These are phyloP conservation scores for Lactarius sanguifluus DNA, from an alignment of 768 basidiomycete genomes.

Conservation along the genomic window DNA sequence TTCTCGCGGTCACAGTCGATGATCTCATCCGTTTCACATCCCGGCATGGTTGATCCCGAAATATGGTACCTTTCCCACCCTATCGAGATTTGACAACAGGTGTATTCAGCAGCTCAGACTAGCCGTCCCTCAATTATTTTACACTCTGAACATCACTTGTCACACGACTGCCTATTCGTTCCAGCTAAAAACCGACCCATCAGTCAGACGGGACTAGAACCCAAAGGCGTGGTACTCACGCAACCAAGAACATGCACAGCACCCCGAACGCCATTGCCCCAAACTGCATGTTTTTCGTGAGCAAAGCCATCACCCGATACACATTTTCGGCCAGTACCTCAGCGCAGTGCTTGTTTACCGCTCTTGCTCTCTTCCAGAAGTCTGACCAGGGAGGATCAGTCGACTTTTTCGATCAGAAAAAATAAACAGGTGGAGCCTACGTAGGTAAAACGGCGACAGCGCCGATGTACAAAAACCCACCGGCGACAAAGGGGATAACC, in stretches of 20 bases:
- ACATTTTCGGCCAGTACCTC: conserved; percentile 56
- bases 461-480: conserved; percentile 92
- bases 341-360: conserved; percentile 82
- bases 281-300: conserved; percentile 54
- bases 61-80: background rate
- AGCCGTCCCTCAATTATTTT: conserved; percentile 12
- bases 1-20: background rate
- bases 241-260: conserved; percentile 87
- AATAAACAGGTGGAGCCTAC: conserved; percentile 47
- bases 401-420: conserved; percentile 20
- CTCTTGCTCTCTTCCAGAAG: conserved; percentile 86
- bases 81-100: conserved; percentile 17
- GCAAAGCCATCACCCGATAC: conserved; percentile 3
- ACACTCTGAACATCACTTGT: conserved; percentile 12
- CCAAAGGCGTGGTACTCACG: conserved; percentile 54
- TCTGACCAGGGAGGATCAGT: conserved; percentile 40
- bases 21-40: background rate
- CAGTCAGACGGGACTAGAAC: conserved; percentile 22
- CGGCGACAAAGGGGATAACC: conserved; percentile 89
- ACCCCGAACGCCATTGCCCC: conserved; percentile 91
- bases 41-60: background rate
- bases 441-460: conserved; percentile 89
- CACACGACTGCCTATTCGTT: conserved; percentile 55
- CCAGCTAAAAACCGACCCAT: conserved; percentile 51
- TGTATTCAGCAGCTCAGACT: conserved; percentile 8